These are phyloP conservation scores for Sarcomyxa edulis DNA, from an alignment of 768 basidiomycete species.

Conservation along the genomic window DNA sequence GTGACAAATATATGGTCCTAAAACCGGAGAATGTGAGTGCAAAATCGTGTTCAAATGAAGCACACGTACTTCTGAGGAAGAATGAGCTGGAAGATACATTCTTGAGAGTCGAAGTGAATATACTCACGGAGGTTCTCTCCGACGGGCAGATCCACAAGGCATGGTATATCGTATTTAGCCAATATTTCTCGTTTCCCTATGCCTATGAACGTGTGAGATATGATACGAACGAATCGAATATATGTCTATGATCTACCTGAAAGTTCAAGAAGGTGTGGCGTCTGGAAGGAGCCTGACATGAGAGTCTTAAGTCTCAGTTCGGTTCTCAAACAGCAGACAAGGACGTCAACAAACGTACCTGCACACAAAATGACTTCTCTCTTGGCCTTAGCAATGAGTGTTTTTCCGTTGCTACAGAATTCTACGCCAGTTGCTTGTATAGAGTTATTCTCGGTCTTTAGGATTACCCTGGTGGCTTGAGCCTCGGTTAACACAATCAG, in stretches of 20 bases:
- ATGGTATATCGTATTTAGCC: slow-evolving; percentile 27
- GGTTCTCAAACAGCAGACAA: no score
- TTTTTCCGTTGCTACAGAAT: slow-evolving; percentile 26
- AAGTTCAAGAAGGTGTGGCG: slow-evolving; percentile 36
- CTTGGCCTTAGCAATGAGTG: slow-evolving; percentile 29
- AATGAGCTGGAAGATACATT: slow-evolving; percentile 10
- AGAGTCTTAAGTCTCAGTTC: not conserved
- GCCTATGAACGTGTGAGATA: no score
- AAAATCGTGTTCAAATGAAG: slow-evolving; percentile 9
- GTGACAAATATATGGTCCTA: not conserved
- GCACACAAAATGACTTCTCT: slow-evolving; percentile 45
- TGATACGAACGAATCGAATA: no score
- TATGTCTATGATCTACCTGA: no score
- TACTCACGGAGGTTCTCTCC: slow-evolving; percentile 47
- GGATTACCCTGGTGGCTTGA: no score
- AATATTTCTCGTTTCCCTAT: slow-evolving; percentile 38
- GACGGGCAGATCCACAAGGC: slow-evolving; percentile 35
- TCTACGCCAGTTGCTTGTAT: slow-evolving; percentile 42
- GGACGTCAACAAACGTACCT: slow-evolving; percentile 17
- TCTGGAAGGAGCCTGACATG: slow-evolving; percentile 7
- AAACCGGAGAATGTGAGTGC: slow-evolving; percentile 1
- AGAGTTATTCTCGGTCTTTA: no score
- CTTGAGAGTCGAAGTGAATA: slow-evolving; percentile 28
- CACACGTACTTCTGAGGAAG: slow-evolving; percentile 11
- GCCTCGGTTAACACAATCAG: no score